phyloP scores from a whole-genome alignment of 768 basidiomycete genomes.

The Tylopilus sp. region DNA sequence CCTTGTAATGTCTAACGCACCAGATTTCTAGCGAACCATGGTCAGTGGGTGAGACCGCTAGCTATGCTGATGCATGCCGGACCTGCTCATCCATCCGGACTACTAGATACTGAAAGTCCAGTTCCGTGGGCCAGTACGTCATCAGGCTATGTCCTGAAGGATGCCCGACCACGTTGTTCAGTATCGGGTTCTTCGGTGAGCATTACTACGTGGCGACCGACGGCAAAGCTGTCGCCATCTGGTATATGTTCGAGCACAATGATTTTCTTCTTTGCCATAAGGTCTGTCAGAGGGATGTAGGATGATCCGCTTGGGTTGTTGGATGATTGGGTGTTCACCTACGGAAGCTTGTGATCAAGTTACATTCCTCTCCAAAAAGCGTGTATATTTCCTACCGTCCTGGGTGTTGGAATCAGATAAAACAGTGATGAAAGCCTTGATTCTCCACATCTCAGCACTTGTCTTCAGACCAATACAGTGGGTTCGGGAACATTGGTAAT shows the following conservation, averaged over 20 bases:
- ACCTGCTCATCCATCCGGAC: background rate
- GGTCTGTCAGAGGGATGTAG: background rate
- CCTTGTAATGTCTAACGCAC: background rate
- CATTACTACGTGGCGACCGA: background rate
- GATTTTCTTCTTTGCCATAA: background rate
- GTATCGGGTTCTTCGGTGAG: background rate
- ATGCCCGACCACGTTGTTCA: background rate
- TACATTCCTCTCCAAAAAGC: too few species aligned
- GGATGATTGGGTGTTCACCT: too few species aligned
- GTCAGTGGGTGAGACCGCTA: background rate
- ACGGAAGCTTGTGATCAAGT: too few species aligned
- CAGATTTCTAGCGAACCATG: background rate
- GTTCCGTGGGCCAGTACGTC: background rate
- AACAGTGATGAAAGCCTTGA: too few species aligned
- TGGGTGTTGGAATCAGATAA: too few species aligned
- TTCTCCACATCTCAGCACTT: too few species aligned
- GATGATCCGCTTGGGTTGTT: too few species aligned
- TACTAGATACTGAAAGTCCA: background rate
- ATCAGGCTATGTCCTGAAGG: background rate
- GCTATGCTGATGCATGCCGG: background rate
- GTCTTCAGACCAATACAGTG: too few species aligned
- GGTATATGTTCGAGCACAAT: background rate
- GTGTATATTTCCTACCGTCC: too few species aligned
- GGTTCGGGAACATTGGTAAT: too few species aligned
- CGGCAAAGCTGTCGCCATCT: background rate